Base-by-base conservation (phyloP, 306 rosid species). In the Gastrolobium villosum region DNA sequence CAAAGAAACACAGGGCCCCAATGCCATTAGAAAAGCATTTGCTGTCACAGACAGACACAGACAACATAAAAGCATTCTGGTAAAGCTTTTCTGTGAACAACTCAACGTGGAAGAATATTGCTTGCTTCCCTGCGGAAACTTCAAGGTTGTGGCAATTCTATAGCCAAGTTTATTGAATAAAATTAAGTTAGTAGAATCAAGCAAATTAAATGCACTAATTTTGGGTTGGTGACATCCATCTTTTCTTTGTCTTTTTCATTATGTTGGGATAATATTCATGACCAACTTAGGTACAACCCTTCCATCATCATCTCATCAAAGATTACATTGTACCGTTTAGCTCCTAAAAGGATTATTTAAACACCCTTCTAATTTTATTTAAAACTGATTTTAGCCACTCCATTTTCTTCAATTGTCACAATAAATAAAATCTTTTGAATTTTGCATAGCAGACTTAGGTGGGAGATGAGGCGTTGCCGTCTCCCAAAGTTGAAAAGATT, bases 21-120 rank as follows among this genome's bases (percentile, higher is more conserved):
- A 7, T 30, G 6, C 41, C 77, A 72, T 40, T 11, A 13, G 55
- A 48, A 73, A 73, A 72, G 9, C 54, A 30, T 73, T 57, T 57
- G 44, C 45, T 73, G 68, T 31, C 68, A 59, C 30, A 30, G 10
- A 57, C 6, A 13, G 48, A 48, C 60, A 57, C 11, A n/a, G 5
- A 43, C 46, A 56, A 3, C 26, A 20, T 20, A 54, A 43, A 59
- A 53, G 45, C 45, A 43, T 48, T 14, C 36, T 5, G n/a, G 31
- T 57, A 59, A 59, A 7, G 45, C 55, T 20, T 40, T 39, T 31
- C 15, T 4, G 5, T 66, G 14, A 41, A 28, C 32, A 41, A 2
- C 56, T 34, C 67, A 31, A 41, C 3, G 14, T 31, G 34, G 20
- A 5, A 35, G 15, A 52, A 15, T 20, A 10, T 14, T 50, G 35